Base-by-base conservation (phyloP, 2,329 filamentous ascomycete genomes). In the Pseudocercospora pini-densiflorae region DNA sequence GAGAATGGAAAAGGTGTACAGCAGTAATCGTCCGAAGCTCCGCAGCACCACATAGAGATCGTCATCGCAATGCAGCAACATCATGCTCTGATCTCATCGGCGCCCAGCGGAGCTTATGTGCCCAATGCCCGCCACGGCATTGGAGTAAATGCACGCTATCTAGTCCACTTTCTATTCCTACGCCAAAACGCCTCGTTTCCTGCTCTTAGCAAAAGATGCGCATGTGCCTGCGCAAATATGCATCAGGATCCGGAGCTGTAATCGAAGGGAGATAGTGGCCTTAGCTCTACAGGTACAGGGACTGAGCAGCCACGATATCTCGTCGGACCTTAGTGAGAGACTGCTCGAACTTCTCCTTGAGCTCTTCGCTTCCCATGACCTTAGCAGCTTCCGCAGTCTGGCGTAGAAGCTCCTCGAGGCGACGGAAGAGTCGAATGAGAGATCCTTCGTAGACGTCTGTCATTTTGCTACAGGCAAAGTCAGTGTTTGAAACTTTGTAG, bases 401-500 rank as follows among this genome's bases (percentile, higher is more conserved):
- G 71, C 95, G 88, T 40, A 99, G 84, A 65, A 97, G 85, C 81
- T 99, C 95, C 80, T 99, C 95, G 33, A 99, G 85, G 21, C 95
- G 92, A 62, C 95, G 91, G 88, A 99, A 99, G 45, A 97, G 89
- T 58, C 95, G 93, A 74, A 99, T 98, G 68, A 99, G 84, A 65
- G 93, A 97, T 67, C 95, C 95, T 82, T 99, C 95, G 80, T 97
- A 99, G 29, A 94, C 92, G 74, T 97, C 94, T 29, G 95, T 98
- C 94, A 99, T 97, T 92, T 97, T 97, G 82, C 94, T 97, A 70
- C 7, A 57, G 27, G 58, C 27, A 53, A 58, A 47, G 54, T 66
- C 19, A 49, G 58, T n/a, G 31, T 49, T 49, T 19, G 16, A 29
- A 31, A 5, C 3, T 27, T 27, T 12, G 10, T 24, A 47, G 14